A percentile compares a stretch with the other conserved stretches of the same genome.
phyloP scores from a whole-genome alignment of 2,329 filamentous ascomycete genomes.

The Penicillium olsonii region DNA sequence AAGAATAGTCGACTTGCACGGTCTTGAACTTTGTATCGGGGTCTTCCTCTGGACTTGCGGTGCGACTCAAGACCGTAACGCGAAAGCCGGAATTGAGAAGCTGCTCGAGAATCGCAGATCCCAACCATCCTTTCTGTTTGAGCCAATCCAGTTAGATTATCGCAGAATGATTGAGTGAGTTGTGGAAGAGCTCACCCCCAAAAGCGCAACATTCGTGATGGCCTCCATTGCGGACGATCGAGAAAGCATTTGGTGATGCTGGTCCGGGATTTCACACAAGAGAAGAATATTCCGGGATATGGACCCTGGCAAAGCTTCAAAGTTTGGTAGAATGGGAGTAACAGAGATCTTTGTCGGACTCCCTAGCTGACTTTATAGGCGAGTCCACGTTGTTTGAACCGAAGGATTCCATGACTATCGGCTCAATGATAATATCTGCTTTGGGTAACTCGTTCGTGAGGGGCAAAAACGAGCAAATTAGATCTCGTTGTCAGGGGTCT shows the following conservation, averaged over 20 bases:
- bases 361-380: neutral
- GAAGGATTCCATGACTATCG: too few species aligned
- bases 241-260: neutral
- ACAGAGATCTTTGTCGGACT: neutral
- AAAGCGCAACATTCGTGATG: slow-evolving; percentile 2
- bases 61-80: slow-evolving; percentile 4
- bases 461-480: neutral
- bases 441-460: neutral
- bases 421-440: neutral
- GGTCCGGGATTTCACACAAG: too few species aligned
- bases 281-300: neutral
- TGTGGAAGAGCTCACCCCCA: neutral
- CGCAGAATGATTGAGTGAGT: too few species aligned
- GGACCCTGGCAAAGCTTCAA: neutral
- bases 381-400: neutral
- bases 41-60: neutral
- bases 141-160: neutral
- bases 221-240: neutral
- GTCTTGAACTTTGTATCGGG: neutral
- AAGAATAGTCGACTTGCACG: slow-evolving; percentile 6
- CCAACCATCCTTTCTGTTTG: slow-evolving; percentile 4
- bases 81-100: neutral
- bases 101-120: neutral
- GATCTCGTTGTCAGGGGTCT: neutral
- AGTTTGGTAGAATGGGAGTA: neutral